Evolutionary conservation across 257 asterid genomes (phyloP).

Genomic region (Solanum ahanhuiri): DNA sequence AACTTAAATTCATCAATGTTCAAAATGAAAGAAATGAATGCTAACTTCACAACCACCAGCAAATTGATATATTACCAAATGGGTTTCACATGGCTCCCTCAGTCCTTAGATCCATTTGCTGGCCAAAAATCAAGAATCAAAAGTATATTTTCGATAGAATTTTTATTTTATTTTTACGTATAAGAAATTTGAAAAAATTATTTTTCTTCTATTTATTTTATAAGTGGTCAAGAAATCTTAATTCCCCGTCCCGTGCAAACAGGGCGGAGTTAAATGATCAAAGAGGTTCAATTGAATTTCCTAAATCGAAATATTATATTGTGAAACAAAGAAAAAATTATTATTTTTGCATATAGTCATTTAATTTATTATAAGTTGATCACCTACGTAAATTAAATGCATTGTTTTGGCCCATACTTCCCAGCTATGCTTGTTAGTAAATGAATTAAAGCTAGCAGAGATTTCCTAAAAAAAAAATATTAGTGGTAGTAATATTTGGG

Average conservation of each 20-base stretch:
- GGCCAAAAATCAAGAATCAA: neutral
- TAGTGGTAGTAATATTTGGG: neutral
- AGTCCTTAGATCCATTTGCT: slow-evolving; percentile 27
- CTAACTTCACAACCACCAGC: neutral
- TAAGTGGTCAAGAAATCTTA: neutral
- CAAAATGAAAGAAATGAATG: neutral
- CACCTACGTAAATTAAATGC: neutral
- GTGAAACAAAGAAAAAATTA: neutral
- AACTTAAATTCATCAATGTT: neutral
- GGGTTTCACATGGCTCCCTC: neutral
- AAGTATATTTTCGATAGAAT: neutral
- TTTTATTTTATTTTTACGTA: neutral
- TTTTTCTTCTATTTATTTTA: neutral
- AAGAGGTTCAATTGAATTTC: neutral
- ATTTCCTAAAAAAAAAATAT: neutral
- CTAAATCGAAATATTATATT: neutral
- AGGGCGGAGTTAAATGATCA: neutral
- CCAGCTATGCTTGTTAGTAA: neutral
- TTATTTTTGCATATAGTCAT: neutral
- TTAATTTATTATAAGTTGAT: neutral
- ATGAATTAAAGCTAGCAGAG: neutral
- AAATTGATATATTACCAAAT: neutral
- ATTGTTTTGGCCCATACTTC: neutral
- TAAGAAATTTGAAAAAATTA: neutral
- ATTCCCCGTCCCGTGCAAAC: fast-evolving